These are phyloP conservation scores for Peniophora sp. DNA, from an alignment of 1,284 basidiomycete genomes.

Conservation along the genomic window DNA sequence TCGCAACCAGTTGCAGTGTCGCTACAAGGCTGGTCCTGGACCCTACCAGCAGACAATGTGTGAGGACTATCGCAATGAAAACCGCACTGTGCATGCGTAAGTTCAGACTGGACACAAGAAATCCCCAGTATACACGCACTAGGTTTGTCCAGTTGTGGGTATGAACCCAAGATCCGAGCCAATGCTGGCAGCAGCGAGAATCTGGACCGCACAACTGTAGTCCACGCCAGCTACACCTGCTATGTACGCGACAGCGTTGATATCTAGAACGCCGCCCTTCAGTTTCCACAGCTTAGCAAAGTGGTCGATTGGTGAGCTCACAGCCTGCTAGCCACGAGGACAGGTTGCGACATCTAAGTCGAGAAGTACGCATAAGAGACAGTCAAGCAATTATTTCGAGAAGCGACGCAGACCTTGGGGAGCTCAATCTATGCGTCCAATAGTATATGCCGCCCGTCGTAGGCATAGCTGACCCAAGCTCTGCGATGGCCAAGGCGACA, in stretches of 20 bases:
- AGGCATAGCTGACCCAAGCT: slow-evolving; percentile 23
- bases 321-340: slow-evolving; percentile 38
- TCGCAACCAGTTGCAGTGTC: slow-evolving; percentile 20
- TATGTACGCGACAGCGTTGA: slow-evolving; percentile 31
- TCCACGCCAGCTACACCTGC: slow-evolving; percentile 32
- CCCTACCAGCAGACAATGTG: slow-evolving; percentile 30
- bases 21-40: slow-evolving; percentile 30
- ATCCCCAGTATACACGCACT: too few relatives aligned
- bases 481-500: slow-evolving; percentile 26
- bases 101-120: too few relatives aligned
- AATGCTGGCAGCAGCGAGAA: slow-evolving; percentile 28
- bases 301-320: slow-evolving; percentile 8
- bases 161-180: slow-evolving; percentile 21
- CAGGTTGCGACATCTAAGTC: slow-evolving; percentile 11
- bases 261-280: too few relatives aligned
- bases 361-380: background rate
- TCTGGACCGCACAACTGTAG: slow-evolving; percentile 33
- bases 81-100: slow-evolving; percentile 16
- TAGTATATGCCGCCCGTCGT: slow-evolving; percentile 35
- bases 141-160: slow-evolving; percentile 21
- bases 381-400: too few relatives aligned
- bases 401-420: too few relatives aligned
- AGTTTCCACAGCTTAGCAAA: background rate
- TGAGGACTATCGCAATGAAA: slow-evolving; percentile 21
- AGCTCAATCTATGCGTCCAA: slow-evolving; percentile 28